Conservation (phyloP, 768 basidiomycete species). For the Galerina marginata region DNA sequence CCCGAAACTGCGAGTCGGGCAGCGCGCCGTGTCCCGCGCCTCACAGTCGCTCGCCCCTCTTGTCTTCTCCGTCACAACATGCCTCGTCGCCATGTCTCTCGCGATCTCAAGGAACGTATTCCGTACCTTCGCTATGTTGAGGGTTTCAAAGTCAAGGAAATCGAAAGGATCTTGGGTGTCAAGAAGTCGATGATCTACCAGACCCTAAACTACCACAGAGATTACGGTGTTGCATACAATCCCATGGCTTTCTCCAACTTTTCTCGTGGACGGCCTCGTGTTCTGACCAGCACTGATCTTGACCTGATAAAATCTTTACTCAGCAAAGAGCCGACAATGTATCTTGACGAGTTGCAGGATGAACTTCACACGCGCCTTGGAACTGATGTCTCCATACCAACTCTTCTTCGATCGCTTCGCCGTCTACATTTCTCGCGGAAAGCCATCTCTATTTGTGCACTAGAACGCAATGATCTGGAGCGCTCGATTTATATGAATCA, state of each 20-base stretch:
- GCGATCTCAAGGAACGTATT: conserved; percentile 17
- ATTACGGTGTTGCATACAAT: conserved; percentile 16
- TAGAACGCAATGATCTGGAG: conserved; percentile 17
- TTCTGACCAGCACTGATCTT: conserved; percentile 3
- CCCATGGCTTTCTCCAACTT: not conserved
- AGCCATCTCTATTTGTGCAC: conserved; percentile 14
- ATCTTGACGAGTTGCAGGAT: conserved; percentile 20
- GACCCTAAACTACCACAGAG: conserved; percentile 1
- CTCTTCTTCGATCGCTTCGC: conserved; percentile 13
- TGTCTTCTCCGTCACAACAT: not conserved
- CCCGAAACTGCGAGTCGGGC: not conserved
- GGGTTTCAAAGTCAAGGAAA: conserved; percentile 17
- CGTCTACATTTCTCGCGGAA: conserved; percentile 19
- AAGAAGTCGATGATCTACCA: conserved; percentile 18
- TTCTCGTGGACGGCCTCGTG: conserved; percentile 2
- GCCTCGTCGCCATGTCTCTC: conserved; percentile 13
- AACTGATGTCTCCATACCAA: conserved; percentile 11
- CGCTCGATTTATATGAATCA: conserved; percentile 16
- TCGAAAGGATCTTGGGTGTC: conserved; percentile 14
- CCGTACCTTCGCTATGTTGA: conserved; percentile 14
- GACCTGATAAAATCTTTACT: conserved; percentile 3
- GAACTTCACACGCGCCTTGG: conserved; percentile 2
- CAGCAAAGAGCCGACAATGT: conserved; percentile 6
- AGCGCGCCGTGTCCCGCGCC: too few species aligned
- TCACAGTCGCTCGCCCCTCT: too few species aligned